phyloP scores from a whole-genome alignment of 2,329 filamentous ascomycete species.

The Remersonia thermophila region DNA sequence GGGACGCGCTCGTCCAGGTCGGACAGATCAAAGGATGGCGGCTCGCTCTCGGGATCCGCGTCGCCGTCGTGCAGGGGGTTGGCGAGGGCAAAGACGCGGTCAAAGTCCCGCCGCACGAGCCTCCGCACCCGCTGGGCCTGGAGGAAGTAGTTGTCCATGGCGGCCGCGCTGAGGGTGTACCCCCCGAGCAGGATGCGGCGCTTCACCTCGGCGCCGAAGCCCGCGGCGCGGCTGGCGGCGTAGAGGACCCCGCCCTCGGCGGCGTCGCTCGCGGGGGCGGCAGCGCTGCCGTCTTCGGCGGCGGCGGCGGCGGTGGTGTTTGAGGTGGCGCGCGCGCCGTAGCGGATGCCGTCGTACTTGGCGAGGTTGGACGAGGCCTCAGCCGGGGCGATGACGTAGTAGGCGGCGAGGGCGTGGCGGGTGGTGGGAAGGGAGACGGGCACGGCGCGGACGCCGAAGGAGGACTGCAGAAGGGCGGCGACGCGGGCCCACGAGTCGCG shows the following conservation, averaged over 20 bases:
- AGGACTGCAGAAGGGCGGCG: constrained; percentile 43
- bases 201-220: constrained; percentile 76
- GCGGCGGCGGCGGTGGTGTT: constrained; percentile 20
- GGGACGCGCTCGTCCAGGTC: constrained; percentile 43
- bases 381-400: constrained; percentile 89
- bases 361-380: constrained; percentile 93
- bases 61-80: constrained; percentile 51
- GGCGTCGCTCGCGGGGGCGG: too few relatives aligned
- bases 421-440: constrained; percentile 75
- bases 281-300: too few relatives aligned
- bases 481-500: constrained; percentile 55
- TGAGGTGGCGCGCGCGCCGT: constrained; percentile 45
- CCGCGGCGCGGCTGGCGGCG: constrained; percentile 57
- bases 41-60: constrained; percentile 3
- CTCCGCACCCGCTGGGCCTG: constrained; percentile 81
- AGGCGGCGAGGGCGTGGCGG: constrained; percentile 74
- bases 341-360: constrained; percentile 95
- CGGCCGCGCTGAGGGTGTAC: constrained; percentile 78
- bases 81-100: constrained; percentile 55
- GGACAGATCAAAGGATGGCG: constrained; percentile 37
- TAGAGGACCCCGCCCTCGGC: constrained; percentile 55
- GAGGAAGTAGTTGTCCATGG: constrained; percentile 93
- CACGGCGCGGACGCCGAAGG: constrained; percentile 57
- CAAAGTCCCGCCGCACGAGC: constrained; percentile 76
- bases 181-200: constrained; percentile 79